Conservation (phyloP, 768 basidiomycete species). For the Lentinula sp. region DNA sequence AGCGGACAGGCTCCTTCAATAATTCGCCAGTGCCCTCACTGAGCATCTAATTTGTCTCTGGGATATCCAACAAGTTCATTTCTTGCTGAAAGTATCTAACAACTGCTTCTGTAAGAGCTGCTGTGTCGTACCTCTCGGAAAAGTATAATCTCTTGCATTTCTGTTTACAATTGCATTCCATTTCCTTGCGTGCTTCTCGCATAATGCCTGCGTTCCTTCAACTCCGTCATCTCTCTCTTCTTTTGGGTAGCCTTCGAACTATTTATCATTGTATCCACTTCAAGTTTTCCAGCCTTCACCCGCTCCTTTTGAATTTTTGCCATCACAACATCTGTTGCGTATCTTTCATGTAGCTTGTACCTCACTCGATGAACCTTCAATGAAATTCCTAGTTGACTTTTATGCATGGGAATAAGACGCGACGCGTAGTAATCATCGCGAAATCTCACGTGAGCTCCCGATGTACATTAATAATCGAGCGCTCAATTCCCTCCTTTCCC, state of each 20-base stretch:
- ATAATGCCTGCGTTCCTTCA: background rate
- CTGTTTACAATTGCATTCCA: background rate
- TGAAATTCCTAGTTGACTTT: background rate
- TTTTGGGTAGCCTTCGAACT: background rate
- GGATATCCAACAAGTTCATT: too few species aligned
- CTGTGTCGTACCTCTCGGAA: background rate
- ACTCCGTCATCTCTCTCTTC: background rate
- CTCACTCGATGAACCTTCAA: background rate
- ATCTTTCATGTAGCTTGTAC: background rate
- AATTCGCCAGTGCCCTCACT: constrained; percentile 12
- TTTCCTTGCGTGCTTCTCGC: background rate
- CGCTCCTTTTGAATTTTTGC: background rate
- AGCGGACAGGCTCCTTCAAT: constrained; percentile 34
- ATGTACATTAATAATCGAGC: background rate
- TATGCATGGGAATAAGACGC: too few species aligned
- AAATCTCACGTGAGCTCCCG: background rate
- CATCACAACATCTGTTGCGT: background rate
- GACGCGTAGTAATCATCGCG: background rate
- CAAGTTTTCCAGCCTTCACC: background rate
- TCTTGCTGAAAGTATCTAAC: background rate
- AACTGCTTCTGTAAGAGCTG: background rate
- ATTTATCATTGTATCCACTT: background rate
- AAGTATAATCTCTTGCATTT: background rate
- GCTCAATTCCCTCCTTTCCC: background rate
- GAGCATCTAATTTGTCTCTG: background rate